Conservation (phyloP, 225 moss, liverwort and hornwort species). For the Pseudoscleropodium purum region DNA sequence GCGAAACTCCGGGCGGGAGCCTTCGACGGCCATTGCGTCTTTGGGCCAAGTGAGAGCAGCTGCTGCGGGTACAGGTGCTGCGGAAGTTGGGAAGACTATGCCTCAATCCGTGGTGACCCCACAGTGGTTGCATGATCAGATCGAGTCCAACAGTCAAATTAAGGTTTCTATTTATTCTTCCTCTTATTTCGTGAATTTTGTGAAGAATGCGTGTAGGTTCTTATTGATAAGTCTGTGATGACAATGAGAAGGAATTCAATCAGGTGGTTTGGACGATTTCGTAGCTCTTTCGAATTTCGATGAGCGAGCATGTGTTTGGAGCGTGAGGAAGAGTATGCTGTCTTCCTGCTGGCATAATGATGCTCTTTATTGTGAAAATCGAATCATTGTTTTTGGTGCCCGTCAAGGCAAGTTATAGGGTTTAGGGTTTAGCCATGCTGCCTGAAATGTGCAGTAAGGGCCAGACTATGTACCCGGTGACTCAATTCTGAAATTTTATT, state of each 20-base stretch:
- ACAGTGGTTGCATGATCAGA: conserved; percentile 36
- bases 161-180: conserved; percentile 12
- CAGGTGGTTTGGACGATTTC: not conserved
- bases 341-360: not conserved
- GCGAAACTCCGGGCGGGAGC: conserved; percentile 22
- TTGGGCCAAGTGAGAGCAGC: conserved; percentile 22
- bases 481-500: not conserved
- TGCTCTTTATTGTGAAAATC: not conserved
- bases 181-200: not conserved
- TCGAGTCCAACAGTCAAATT: conserved; percentile 8
- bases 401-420: not conserved
- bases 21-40: conserved; percentile 10
- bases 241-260: not conserved
- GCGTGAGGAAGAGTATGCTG: not conserved
- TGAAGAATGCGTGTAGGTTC: not conserved
- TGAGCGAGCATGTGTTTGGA: not conserved
- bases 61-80: not conserved
- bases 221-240: not conserved
- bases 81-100: conserved; percentile 1
- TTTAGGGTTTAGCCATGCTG: not conserved
- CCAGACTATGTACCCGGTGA: not conserved
- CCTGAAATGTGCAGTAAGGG: not conserved
- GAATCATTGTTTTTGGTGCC: not conserved
- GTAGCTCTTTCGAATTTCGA: not conserved
- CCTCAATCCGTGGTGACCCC: conserved; percentile 34